Base-by-base conservation (phyloP, 768 basidiomycete genomes). In the Scleroderma citrinum region DNA sequence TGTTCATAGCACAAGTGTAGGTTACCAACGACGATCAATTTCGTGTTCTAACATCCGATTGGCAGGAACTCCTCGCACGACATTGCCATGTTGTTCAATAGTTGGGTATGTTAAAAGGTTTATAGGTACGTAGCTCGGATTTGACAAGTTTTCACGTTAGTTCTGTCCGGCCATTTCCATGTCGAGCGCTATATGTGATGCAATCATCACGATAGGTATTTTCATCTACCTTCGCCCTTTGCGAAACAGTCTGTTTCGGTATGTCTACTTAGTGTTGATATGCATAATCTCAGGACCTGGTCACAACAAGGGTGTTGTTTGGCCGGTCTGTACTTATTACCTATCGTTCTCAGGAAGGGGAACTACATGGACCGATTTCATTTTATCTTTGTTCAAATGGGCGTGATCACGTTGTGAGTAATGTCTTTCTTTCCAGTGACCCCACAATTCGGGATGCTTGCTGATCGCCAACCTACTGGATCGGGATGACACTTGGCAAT, bases 141-240 rank as follows among this genome's bases (percentile, higher is more conserved):
- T 3, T 24, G 39, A 13, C 21, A 32, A 6, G 13, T 12, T 6
- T 12, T 12, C 3, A 14, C 11, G 11, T 17, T 36, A 63, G 61
- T 51, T 23, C 37, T 7, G 29, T 29, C 44, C 52, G 17, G 7
- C 51, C 23, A 36, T 43, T 6, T 45, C 53, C 14, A 2, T 62
- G 19, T 38, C 55, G 10, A 55, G 57, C n/a, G 53, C 62, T n/a
- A 2, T 53, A 16, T 63, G 62, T 23, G 59, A 61, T 46, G 42
- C 37, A 14, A 3, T 49, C 41, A 62, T 64, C 48, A 62, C 57
- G 2, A 2, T 3, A 14, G 51, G 55, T 8, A 37, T 62, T 16
- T 29, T 47, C 1, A 58, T 50, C 42, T 59, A 51, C 31, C 42
- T 62, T 32, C 55, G 48, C 19, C 43, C 54, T 13, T 39, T 16